Base-by-base conservation (phyloP, 1,284 basidiomycete species). In the Pseudozyma sp. region DNA sequence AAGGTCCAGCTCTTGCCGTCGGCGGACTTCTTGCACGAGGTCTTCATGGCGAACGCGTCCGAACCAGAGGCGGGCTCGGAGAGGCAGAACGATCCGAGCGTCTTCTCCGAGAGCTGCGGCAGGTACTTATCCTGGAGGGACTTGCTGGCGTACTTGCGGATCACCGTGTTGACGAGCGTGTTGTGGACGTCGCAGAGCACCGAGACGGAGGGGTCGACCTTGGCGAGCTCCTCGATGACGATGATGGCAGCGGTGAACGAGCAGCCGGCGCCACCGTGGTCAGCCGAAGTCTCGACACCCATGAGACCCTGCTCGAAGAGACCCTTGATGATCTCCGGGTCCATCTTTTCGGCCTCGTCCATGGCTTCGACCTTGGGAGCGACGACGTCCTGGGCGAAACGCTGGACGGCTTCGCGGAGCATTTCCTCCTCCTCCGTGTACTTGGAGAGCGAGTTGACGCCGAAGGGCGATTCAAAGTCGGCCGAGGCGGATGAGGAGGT, bases 181-280 rank as follows among this genome's bases (percentile, higher is more conserved):
- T 99, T 99, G 88, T 99, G 96, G 6, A 99, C 96, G 83, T 99
- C 96, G 79, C 94, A 95, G 81, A 97, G 86, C 42, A 99, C 96
- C 8, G 94, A 97, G 17, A 99, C 96, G 0, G 94, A 94, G 0
- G 96, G 93, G 85, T 99, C 96, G 47, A 98, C 88, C 82, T 94
- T 95, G 53, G 97, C 95, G 14, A 99, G 90, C 85, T 99, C 97
- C 79, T 99, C 96, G 61, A 99, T 96, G 42, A 92, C 93, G 74
- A 99, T 93, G 81, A 99, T 94, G 37, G 97, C 95, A 4, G 93
- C 90, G 1, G 91, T 97, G 87, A 99, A 99, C 6, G 93, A 94
- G 52, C 90, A 91, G 77, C 92, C 94, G 4, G 96, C 89, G 50
- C 97, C 97, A 17, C 92, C 92, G 71, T 92, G 89, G 40, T 92